phyloP scores from a whole-genome alignment of 495 filamentous ascomycete genomes.

The Daldinia concentrica region DNA sequence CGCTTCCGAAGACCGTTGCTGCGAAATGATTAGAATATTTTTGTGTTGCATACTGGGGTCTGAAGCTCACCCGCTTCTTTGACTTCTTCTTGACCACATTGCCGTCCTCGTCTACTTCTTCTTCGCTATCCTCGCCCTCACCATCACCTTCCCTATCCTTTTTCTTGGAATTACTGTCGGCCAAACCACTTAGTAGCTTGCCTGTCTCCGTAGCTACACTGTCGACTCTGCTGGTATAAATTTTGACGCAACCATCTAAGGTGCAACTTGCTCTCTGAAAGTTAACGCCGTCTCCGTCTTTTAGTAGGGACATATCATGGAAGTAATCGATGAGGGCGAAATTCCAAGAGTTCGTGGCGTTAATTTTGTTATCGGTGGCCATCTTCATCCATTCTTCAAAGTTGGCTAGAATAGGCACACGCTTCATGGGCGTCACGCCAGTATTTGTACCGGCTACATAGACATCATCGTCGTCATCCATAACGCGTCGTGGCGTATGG shows the following conservation, averaged over 20 bases:
- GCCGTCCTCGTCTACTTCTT: conserved; percentile 82
- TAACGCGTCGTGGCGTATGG: conserved; percentile 63
- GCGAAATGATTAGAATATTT: conserved; percentile 11
- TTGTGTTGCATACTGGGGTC: not conserved
- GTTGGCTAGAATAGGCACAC: conserved; percentile 93
- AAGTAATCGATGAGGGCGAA: conserved; percentile 99
- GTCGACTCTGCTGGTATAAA: conserved; percentile 98
- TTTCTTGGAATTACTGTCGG: conserved; percentile 87
- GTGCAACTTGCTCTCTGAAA: conserved; percentile 99
- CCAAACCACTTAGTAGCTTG: conserved; percentile 91
- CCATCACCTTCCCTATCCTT: conserved; percentile 67
- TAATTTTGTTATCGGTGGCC: conserved; percentile 99
- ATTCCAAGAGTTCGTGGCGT: conserved; percentile 98
- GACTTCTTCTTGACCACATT: conserved; percentile 74
- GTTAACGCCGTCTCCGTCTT: conserved; percentile 96
- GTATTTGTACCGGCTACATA: conserved; percentile 67
- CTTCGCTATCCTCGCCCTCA: conserved; percentile 78
- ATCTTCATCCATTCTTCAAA: conserved; percentile 99
- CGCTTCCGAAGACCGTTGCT: conserved; percentile 85
- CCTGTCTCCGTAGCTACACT: conserved; percentile 98
- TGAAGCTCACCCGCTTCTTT: conserved; percentile 63
- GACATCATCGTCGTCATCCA: conserved; percentile 63
- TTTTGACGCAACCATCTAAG: conserved; percentile 97
- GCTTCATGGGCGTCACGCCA: conserved; percentile 93
- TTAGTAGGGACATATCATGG: conserved; percentile 97